phyloP scores from a whole-genome alignment of 2,329 filamentous ascomycete species.

The Coniochaeta prunicola region DNA sequence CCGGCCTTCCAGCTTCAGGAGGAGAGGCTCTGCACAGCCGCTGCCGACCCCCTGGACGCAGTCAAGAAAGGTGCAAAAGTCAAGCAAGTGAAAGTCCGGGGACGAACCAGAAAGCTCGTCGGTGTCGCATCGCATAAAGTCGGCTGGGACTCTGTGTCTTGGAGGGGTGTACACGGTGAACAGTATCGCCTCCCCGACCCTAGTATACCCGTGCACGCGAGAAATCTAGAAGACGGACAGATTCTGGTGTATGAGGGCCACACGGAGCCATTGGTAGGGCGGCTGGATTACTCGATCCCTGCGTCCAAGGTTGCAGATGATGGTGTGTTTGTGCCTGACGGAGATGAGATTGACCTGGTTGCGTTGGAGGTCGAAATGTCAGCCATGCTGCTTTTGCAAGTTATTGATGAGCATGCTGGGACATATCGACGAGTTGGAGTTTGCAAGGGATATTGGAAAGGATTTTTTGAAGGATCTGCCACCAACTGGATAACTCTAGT shows the following conservation, averaged over 20 bases:
- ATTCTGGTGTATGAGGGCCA: slow-evolving; percentile 16
- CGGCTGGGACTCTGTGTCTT: slow-evolving; percentile 12
- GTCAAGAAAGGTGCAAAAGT: not conserved
- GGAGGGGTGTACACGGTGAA: slow-evolving; percentile 4
- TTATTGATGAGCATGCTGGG: slow-evolving; percentile 4
- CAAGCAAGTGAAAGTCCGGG: not conserved
- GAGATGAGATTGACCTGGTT: slow-evolving; percentile 13
- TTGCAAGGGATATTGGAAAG: slow-evolving; percentile 14
- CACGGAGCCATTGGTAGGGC: slow-evolving; percentile 15
- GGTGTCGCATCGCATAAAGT: slow-evolving; percentile 4
- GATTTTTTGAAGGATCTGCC: slow-evolving; percentile 15
- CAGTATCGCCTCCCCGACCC: slow-evolving; percentile 13
- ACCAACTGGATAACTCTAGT: not conserved
- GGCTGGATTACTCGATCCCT: slow-evolving; percentile 13
- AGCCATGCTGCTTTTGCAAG: slow-evolving; percentile 15
- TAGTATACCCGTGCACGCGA: slow-evolving; percentile 10
- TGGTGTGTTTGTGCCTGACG: slow-evolving; percentile 8
- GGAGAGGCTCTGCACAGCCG: not conserved
- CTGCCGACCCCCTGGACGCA: not conserved
- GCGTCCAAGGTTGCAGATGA: not conserved
- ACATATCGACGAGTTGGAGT: slow-evolving; percentile 14
- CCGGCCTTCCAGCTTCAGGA: slow-evolving; percentile 10
- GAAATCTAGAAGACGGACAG: slow-evolving; percentile 10
- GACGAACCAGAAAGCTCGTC: not conserved
- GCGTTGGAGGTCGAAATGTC: slow-evolving; percentile 16